These are phyloP conservation scores for Lepidium didymum DNA, from an alignment of 345 rosid species.

Conservation along the genomic window DNA sequence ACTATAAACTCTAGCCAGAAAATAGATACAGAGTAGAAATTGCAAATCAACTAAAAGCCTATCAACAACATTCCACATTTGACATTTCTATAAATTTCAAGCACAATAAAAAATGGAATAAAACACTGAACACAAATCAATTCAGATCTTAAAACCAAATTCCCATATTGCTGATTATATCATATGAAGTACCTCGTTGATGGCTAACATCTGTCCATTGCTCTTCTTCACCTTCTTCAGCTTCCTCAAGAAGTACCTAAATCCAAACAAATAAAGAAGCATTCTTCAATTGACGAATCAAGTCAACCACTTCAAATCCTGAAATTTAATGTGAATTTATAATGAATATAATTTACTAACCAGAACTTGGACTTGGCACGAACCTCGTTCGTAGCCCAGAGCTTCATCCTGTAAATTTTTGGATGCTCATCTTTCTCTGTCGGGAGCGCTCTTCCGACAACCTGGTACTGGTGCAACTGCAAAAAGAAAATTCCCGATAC, in stretches of 20 bases:
- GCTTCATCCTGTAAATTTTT: constrained; percentile 50
- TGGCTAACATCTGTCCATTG: constrained; percentile 44
- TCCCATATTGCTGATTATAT: not conserved
- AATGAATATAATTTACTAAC: constrained; percentile 12
- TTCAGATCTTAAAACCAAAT: not conserved
- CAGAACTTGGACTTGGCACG: constrained; percentile 60
- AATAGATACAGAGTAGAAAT: not conserved
- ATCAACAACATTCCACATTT: not conserved
- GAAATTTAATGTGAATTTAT: not conserved
- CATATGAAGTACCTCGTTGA: constrained; percentile 32
- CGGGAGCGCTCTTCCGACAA: constrained; percentile 52
- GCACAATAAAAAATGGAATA: too few species aligned
- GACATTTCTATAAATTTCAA: not conserved
- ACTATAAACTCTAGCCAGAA: not conserved
- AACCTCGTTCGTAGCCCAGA: constrained; percentile 54
- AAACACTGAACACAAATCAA: too few species aligned
- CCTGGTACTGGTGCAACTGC: constrained; percentile 61
- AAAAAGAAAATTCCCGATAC: not conserved
- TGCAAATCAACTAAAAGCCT: not conserved
- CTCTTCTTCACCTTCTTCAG: constrained; percentile 46
- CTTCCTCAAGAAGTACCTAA: constrained; percentile 41
- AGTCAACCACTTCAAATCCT: not conserved
- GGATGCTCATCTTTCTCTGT: constrained; percentile 42
- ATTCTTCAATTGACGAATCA: not conserved
- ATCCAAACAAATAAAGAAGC: not conserved